Conservation (phyloP, 495 filamentous ascomycete species). For the Poronia punctata region DNA sequence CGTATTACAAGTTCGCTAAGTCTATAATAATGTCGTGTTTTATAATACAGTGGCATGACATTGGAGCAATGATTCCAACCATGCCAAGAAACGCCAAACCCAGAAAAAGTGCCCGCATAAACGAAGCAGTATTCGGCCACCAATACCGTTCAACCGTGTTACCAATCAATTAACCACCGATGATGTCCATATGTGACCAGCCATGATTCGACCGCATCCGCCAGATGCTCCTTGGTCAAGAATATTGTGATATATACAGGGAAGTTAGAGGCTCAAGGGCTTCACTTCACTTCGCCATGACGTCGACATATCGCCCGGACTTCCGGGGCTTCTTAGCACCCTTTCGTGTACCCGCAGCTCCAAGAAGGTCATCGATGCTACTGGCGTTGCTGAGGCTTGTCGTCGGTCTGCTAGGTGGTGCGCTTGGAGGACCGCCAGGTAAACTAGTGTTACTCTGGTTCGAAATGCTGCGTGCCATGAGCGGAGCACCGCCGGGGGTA, state of each 20-base stretch:
- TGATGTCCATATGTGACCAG: no score
- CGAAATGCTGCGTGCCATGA: slow-evolving; percentile 38
- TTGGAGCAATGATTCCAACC: no score
- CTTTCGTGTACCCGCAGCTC: slow-evolving; percentile 60
- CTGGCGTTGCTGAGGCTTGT: slow-evolving; percentile 71
- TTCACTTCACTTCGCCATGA: slow-evolving; percentile 70
- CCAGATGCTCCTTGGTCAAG: no score
- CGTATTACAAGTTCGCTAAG: slow-evolving; percentile 25
- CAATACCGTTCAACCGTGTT: no score
- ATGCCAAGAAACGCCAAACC: no score
- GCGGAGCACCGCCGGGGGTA: slow-evolving; percentile 29
- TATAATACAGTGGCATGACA: slow-evolving; percentile 1
- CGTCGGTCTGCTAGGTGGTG: slow-evolving; percentile 47
- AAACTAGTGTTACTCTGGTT: slow-evolving; percentile 31
- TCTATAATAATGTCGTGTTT: slow-evolving; percentile 19
- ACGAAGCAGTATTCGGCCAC: no score
- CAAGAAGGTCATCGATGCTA: slow-evolving; percentile 79
- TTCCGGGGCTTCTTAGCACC: slow-evolving; percentile 68
- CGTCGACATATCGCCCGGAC: slow-evolving; percentile 80
- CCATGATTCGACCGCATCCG: no score
- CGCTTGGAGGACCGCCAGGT: slow-evolving; percentile 27
- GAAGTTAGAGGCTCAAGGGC: no score
- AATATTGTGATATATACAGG: no score
- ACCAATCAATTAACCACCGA: no score
- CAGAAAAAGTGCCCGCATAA: no score